Evolutionary conservation across 805 yeast species (phyloP).

Genomic region (Monosporozyma servazzii): DNA sequence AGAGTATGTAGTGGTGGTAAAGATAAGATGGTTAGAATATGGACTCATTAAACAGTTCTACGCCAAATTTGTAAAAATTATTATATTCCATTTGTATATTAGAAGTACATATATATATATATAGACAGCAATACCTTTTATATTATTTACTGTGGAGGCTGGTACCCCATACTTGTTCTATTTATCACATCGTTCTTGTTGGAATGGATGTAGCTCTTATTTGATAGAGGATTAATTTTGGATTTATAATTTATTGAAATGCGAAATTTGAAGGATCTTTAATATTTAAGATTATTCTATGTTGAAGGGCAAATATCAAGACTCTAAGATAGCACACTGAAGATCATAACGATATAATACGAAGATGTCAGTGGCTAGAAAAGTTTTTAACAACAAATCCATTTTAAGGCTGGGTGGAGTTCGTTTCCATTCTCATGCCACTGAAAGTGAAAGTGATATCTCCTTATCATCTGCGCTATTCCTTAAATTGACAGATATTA

Average conservation of each 20-base stretch:
- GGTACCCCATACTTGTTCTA: too few species aligned
- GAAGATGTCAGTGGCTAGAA: background rate
- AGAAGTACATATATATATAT: background rate
- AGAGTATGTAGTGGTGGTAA: conserved; percentile 96
- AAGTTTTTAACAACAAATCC: background rate
- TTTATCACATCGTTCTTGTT: too few species aligned
- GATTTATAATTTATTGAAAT: background rate
- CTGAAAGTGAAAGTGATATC: background rate
- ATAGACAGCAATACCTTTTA: background rate
- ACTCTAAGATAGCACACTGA: background rate
- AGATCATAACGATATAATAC: background rate
- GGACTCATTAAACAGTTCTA: conserved; percentile 54
- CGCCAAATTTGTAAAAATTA: background rate
- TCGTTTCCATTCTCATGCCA: background rate
- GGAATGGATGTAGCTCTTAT: too few species aligned
- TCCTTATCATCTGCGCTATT: conserved; percentile 5
- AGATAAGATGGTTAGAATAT: conserved; percentile 85
- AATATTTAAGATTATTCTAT: background rate
- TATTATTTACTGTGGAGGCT: too few species aligned
- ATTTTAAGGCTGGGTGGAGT: background rate
- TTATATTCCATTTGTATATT: background rate
- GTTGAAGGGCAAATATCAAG: too few species aligned
- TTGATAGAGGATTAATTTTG: background rate
- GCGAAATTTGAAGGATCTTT: background rate
- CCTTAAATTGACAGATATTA: conserved; percentile 27